Evolutionary conservation across 306 rosid genomes (phyloP).

Genomic region (Begonia peltatifolia): DNA sequence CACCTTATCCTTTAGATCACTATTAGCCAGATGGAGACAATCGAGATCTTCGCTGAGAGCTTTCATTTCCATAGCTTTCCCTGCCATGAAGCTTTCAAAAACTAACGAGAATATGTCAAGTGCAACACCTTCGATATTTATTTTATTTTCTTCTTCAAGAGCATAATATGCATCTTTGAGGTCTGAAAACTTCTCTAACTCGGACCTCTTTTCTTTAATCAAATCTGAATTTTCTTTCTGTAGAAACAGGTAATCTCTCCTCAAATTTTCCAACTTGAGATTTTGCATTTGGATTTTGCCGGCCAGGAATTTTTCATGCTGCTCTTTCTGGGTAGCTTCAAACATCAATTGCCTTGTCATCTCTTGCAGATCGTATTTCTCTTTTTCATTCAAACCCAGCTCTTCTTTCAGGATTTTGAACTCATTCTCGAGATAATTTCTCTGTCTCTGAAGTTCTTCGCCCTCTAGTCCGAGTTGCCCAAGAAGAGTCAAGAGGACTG

Average conservation of each 20-base stretch:
- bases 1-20: conserved; percentile 37
- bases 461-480: conserved; percentile 42
- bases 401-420: conserved; percentile 26
- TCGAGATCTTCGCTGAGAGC: conserved; percentile 35
- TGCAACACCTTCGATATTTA: conserved; percentile 37
- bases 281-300: conserved; percentile 31
- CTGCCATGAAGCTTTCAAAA: conserved; percentile 46
- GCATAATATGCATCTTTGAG: conserved; percentile 36
- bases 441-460: conserved; percentile 32
- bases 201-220: conserved; percentile 42
- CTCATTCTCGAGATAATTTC: conserved; percentile 33
- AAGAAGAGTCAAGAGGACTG: conserved; percentile 53
- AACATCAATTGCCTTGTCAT: conserved; percentile 31
- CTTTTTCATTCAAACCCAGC: conserved; percentile 33
- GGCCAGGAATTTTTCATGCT: conserved; percentile 32
- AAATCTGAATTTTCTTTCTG: conserved; percentile 45
- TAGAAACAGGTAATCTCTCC: conserved; percentile 25
- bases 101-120: conserved; percentile 35
- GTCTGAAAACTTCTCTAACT: conserved; percentile 34
- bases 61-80: conserved; percentile 45
- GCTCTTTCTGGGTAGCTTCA: conserved; percentile 42
- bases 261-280: conserved; percentile 35
- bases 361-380: conserved; percentile 49
- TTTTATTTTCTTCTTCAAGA: conserved; percentile 39
- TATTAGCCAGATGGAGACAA: conserved; percentile 29